These are phyloP conservation scores for Candida palmyrensis DNA, from an alignment of 805 yeast genomes.

Conservation along the genomic window DNA sequence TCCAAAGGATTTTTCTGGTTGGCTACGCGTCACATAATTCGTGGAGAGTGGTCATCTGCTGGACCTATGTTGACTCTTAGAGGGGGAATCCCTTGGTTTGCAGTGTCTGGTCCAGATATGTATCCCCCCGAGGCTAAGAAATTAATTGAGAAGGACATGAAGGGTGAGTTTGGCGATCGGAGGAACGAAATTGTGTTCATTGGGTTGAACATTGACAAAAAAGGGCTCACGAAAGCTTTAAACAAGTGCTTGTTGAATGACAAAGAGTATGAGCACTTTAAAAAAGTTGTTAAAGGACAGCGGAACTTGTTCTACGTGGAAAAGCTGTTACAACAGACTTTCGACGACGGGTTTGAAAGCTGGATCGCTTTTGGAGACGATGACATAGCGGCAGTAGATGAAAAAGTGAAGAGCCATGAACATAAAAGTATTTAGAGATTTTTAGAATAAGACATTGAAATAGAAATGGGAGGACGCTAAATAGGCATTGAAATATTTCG, in stretches of 20 bases:
- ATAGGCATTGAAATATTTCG: too few species aligned
- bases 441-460: too few species aligned
- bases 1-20: constrained; percentile 44
- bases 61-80: constrained; percentile 36
- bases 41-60: constrained; percentile 44
- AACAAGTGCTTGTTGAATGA: constrained; percentile 38
- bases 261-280: constrained; percentile 26
- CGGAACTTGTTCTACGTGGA: constrained; percentile 26
- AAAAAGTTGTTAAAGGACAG: constrained; percentile 19
- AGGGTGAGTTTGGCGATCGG: constrained; percentile 38
- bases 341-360: constrained; percentile 41
- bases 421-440: background rate
- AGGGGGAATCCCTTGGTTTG: constrained; percentile 42
- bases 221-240: constrained; percentile 20
- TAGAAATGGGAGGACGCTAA: too few species aligned
- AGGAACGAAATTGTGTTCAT: constrained; percentile 43
- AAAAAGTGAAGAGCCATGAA: constrained; percentile 5
- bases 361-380: constrained; percentile 27
- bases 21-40: constrained; percentile 33
- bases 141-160: constrained; percentile 29
- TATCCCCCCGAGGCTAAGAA: constrained; percentile 27
- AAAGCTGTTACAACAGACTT: constrained; percentile 19
- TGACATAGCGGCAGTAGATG: constrained; percentile 5
- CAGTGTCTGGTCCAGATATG: constrained; percentile 24
- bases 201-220: constrained; percentile 30